These are phyloP conservation scores for Ganoderma resinaceum DNA, from an alignment of 1,284 basidiomycete genomes.

Conservation along the genomic window DNA sequence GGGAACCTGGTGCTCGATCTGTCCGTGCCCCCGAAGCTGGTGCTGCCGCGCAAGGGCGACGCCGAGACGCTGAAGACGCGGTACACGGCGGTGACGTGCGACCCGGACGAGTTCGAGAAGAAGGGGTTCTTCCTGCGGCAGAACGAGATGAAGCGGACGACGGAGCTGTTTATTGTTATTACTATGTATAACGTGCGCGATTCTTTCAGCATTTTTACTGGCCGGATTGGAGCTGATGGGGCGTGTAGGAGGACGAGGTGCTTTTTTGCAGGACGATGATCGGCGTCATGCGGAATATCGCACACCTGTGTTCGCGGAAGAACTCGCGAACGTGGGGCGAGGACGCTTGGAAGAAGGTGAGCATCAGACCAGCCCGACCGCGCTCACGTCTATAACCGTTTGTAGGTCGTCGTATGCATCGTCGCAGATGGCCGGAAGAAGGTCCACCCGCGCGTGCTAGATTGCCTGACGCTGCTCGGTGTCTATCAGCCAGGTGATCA, in stretches of 20 bases:
- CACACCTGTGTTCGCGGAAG: conserved; percentile 91
- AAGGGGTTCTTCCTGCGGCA: conserved; percentile 89
- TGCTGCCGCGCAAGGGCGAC: conserved; percentile 83
- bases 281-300: conserved; percentile 94
- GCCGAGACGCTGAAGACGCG: conserved; percentile 87
- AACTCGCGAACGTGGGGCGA: conserved; percentile 96
- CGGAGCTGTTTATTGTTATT: conserved; percentile 94
- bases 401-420: conserved; percentile 92
- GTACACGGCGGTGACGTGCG: conserved; percentile 91
- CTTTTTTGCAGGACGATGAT: conserved; percentile 95
- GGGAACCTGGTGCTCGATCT: conserved; percentile 90
- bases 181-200: conserved; percentile 93
- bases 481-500: conserved; percentile 81
- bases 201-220: background rate
- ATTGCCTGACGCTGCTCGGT: conserved; percentile 85
- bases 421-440: conserved; percentile 95
- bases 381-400: background rate
- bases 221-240: background rate
- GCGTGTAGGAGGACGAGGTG: conserved; percentile 87
- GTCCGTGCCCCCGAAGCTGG: conserved; percentile 84
- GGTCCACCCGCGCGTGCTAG: conserved; percentile 92
- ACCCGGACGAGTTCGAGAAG: conserved; percentile 91
- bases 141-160: conserved; percentile 80
- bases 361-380: background rate
- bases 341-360: conserved; percentile 96